A percentile compares a stretch with the other conserved stretches of the same genome.
Conservation (phyloP, 352 stramenopile genomes). For the Plasmopara muralis region DNA sequence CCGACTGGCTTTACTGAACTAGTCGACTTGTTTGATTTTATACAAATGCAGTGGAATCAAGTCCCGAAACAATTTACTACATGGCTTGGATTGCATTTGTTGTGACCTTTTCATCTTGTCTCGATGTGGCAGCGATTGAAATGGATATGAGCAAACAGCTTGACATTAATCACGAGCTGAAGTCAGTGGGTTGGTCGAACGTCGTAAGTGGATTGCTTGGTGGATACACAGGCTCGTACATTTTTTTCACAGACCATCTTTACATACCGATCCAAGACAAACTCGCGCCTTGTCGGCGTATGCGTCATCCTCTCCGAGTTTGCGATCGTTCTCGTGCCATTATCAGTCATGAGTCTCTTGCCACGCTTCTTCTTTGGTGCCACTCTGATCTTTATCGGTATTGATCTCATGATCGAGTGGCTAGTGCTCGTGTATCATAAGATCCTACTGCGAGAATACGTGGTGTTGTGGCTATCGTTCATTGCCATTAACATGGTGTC, state of each 20-base stretch:
- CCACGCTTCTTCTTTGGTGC: slow-evolving; percentile 97
- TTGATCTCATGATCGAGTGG: slow-evolving; percentile 97
- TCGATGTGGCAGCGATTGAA: slow-evolving; percentile 97
- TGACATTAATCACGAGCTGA: slow-evolving; percentile 93
- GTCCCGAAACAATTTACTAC: slow-evolving; percentile 88
- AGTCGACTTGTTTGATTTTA: slow-evolving; percentile 89
- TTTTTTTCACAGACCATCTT: slow-evolving; percentile 99
- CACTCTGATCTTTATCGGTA: slow-evolving; percentile 96
- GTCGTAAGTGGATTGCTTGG: slow-evolving; percentile 92
- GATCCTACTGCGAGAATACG: slow-evolving; percentile 86
- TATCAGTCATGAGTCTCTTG: slow-evolving; percentile 93
- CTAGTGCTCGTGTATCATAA: slow-evolving; percentile 85
- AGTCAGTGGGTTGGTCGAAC: slow-evolving; percentile 94
- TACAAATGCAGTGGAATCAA: slow-evolving; percentile 85
- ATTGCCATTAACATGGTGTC: slow-evolving; percentile 89
- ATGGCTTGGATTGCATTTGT: slow-evolving; percentile 95
- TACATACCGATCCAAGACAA: slow-evolving; percentile 89
- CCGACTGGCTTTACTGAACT: slow-evolving; percentile 59
- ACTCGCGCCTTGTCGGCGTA: slow-evolving; percentile 86
- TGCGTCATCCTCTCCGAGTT: slow-evolving; percentile 88
- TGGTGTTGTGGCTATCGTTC: slow-evolving; percentile 91
- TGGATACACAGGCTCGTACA: slow-evolving; percentile 98
- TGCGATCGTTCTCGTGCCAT: slow-evolving; percentile 81
- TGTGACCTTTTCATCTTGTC: slow-evolving; percentile 94
- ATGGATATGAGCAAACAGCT: slow-evolving; percentile 93